Conservation (phyloP, 352 stramenopile genomes). For the Globisporangium irregulare region DNA sequence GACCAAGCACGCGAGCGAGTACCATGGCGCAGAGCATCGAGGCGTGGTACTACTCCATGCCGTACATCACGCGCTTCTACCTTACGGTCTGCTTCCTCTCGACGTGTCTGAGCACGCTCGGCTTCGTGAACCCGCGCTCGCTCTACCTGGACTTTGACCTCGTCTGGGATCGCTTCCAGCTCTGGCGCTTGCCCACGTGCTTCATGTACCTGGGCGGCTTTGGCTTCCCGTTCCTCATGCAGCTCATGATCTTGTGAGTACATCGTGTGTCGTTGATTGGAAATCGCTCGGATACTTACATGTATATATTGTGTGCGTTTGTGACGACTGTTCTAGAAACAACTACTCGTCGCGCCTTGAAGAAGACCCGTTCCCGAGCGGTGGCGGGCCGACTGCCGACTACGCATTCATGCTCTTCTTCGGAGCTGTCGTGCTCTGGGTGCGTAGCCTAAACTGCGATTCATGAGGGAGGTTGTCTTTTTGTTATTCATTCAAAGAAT, state of each 20-base stretch:
- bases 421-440: slow-evolving; percentile 69
- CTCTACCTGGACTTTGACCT: slow-evolving; percentile 86
- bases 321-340: slow-evolving; percentile 30
- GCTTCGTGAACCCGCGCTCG: slow-evolving; percentile 76
- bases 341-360: slow-evolving; percentile 86
- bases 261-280: slow-evolving; percentile 1
- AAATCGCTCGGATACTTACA: background rate
- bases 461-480: background rate
- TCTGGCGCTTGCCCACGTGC: slow-evolving; percentile 86
- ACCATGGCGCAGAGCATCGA: slow-evolving; percentile 77
- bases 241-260: slow-evolving; percentile 87
- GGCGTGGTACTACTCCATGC: slow-evolving; percentile 81
- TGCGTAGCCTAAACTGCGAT: slow-evolving; percentile 25
- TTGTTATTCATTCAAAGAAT: background rate
- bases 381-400: slow-evolving; percentile 77
- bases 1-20: background rate
- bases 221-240: slow-evolving; percentile 89
- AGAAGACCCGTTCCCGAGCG: slow-evolving; percentile 80
- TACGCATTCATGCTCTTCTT: slow-evolving; percentile 91
- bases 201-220: slow-evolving; percentile 90
- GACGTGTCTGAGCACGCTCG: slow-evolving; percentile 73
- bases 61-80: slow-evolving; percentile 85
- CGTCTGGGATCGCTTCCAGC: slow-evolving; percentile 84
- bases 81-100: slow-evolving; percentile 81
- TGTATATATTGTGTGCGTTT: background rate